Evolutionary conservation across 371 early-diverging fungal genomes (phyloP).

Genomic region (Smittium culicis): DNA sequence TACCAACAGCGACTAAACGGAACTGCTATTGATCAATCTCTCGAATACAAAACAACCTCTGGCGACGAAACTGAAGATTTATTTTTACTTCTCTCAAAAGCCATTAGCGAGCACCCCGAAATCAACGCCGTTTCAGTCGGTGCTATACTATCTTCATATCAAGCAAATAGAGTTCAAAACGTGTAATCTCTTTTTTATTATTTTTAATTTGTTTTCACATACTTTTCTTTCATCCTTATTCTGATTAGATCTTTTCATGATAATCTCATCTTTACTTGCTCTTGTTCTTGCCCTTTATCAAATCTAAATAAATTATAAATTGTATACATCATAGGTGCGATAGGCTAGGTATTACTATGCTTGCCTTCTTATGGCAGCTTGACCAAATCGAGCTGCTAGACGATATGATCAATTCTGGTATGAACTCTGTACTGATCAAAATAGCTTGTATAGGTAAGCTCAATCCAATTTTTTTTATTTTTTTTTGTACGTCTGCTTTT

Average conservation of each 20-base stretch:
- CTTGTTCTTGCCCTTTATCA: background rate
- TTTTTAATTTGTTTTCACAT: slow-evolving; percentile 7
- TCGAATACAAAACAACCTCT: slow-evolving; percentile 44
- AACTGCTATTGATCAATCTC: slow-evolving; percentile 44
- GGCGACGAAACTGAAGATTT: slow-evolving; percentile 98
- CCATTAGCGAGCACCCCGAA: slow-evolving; percentile 56
- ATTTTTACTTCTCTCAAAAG: slow-evolving; percentile 50
- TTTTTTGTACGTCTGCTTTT: background rate
- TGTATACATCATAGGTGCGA: slow-evolving; percentile 45
- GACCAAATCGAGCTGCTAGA: slow-evolving; percentile 72
- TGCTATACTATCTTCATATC: slow-evolving; percentile 96
- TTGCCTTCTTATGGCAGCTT: slow-evolving; percentile 90
- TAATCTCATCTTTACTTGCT: background rate
- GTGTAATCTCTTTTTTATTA: slow-evolving; percentile 43
- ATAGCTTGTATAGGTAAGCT: slow-evolving; percentile 76
- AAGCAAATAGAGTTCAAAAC: slow-evolving; percentile 91
- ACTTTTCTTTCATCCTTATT: background rate
- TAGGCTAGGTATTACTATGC: slow-evolving; percentile 62
- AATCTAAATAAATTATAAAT: background rate
- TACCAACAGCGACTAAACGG: slow-evolving; percentile 70
- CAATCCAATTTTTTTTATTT: background rate
- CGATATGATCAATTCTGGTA: slow-evolving; percentile 81
- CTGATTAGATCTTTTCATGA: background rate
- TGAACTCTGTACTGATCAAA: slow-evolving; percentile 85
- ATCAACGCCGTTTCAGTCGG: slow-evolving; percentile 90